These are phyloP conservation scores for Citrus glauca DNA, from an alignment of 345 rosid genomes.

Conservation along the genomic window DNA sequence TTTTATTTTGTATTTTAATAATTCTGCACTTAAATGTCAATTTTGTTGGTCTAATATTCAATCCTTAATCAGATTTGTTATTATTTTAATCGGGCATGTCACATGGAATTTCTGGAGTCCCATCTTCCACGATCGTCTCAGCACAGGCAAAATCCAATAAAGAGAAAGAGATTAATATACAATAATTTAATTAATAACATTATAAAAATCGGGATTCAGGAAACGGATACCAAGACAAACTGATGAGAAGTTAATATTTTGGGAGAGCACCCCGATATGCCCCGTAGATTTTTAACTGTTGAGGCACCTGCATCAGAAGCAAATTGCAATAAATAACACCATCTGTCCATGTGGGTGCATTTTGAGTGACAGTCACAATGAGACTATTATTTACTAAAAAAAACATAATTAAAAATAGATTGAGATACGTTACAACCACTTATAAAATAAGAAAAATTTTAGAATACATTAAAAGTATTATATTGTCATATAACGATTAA, in stretches of 20 bases:
- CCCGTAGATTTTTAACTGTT: constrained; percentile 13
- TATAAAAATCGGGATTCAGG: constrained; percentile 1
- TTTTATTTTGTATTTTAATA: not conserved
- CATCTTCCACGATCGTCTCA: constrained; percentile 25
- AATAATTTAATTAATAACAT: not conserved
- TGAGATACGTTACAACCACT: accelerated
- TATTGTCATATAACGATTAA: too few relatives aligned
- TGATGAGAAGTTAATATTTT: not conserved
- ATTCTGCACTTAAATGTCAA: constrained; percentile 7
- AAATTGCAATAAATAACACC: constrained; percentile 17
- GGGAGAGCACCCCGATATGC: not conserved
- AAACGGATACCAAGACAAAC: constrained; percentile 5
- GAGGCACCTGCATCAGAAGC: constrained; percentile 19
- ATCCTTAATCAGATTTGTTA: not conserved
- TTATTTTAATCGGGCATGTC: constrained; percentile 10
- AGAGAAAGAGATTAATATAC: not conserved
- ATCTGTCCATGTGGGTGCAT: not conserved
- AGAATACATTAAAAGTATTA: accelerated
- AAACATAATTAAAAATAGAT: too few relatives aligned
- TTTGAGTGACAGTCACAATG: not conserved
- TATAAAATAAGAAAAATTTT: too few relatives aligned
- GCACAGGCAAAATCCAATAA: constrained; percentile 19
- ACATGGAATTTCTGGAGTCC: constrained; percentile 28
- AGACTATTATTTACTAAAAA: too few relatives aligned
- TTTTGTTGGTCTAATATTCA: not conserved